phyloP scores from a whole-genome alignment of 257 asterid species.

The Forsythia viridissima region DNA sequence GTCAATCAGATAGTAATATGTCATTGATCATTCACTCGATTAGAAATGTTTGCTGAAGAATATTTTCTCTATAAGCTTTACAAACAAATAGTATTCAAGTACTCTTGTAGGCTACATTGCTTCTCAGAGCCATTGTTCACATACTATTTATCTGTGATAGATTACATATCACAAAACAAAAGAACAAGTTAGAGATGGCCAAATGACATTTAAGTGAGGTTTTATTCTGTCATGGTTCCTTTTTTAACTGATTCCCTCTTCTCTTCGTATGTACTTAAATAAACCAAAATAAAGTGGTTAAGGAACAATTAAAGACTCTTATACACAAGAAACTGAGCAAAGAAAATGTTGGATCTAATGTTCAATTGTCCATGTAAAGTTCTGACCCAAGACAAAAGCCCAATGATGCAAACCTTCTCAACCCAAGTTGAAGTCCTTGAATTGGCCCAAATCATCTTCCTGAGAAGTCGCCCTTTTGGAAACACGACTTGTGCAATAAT shows the following conservation, averaged over 20 bases:
- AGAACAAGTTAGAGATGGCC: background rate
- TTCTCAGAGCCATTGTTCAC: background rate
- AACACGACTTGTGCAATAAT: too few relatives aligned
- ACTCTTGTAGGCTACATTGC: too few relatives aligned
- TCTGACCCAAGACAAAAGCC: too few relatives aligned
- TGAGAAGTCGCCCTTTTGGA: too few relatives aligned
- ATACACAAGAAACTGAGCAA: background rate
- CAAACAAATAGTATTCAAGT: background rate
- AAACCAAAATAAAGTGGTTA: background rate
- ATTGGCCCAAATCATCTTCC: too few relatives aligned
- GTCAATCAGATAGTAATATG: background rate
- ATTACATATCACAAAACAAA: constrained; percentile 8
- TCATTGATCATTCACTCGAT: constrained; percentile 5
- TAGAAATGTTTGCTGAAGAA: background rate
- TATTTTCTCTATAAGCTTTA: background rate
- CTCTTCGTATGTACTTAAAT: too few relatives aligned
- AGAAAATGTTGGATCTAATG: background rate
- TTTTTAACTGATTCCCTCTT: too few relatives aligned
- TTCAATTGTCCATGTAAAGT: too few relatives aligned
- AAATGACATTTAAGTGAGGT: constrained; percentile 1
- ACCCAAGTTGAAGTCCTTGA: too few relatives aligned
- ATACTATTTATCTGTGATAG: constrained; percentile 10
- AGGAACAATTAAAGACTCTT: background rate
- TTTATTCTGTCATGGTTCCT: too few relatives aligned
- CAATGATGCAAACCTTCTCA: too few relatives aligned